Evolutionary conservation across 2,329 filamentous ascomycete genomes (phyloP), one percentile per base, ranked within the genome.

Genomic region (Orbilia quercus): DNA sequence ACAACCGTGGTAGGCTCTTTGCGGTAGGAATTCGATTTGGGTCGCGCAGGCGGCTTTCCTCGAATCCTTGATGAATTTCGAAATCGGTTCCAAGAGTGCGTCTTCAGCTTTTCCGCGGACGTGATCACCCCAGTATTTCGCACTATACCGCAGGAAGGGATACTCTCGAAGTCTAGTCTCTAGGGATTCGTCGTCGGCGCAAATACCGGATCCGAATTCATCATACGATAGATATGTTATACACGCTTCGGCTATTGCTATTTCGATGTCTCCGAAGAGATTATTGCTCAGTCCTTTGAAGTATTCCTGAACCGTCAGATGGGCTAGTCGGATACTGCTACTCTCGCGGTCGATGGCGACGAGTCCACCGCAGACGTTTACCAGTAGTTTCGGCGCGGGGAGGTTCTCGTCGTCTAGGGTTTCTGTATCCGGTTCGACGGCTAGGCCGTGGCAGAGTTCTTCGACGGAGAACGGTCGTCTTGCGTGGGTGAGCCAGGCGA

Each of bases 1-100:
- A 76, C 75, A 47, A 78, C 64, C 16, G 76, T 77, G 44, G 69
- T 78, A 22, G 64, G 76, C 20, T 64, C 74, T 55, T 72, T 57
- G 23, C 45, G 66, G 58, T 62, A 67, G 36, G 16, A 53, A 67
- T 53, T 67, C 44, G 23, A 67, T 53, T 38, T 67, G 63, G 1
- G 63, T 67, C 16, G 63, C 63, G 18, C 75, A 64, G 75, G 79
- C 42, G 71, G 75, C 54, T 77, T 75, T 48, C 50, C 48, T 44
- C 60, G 42, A 22, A 76, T 64, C 42, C 7, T 42, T 38, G 58
- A 47, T 44, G 64, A 72, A 38, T 1, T 34, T n/a, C 42, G 25
- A 34, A 75, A 38, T 25, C 16, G 45, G 5, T 28, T 42, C 42
- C 51, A 70, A 16, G n/a, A 62, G 64, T 18, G 62, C 59, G 28